These are phyloP conservation scores for Forsythia viridissima DNA, from an alignment of 257 asterid genomes.

Conservation along the genomic window DNA sequence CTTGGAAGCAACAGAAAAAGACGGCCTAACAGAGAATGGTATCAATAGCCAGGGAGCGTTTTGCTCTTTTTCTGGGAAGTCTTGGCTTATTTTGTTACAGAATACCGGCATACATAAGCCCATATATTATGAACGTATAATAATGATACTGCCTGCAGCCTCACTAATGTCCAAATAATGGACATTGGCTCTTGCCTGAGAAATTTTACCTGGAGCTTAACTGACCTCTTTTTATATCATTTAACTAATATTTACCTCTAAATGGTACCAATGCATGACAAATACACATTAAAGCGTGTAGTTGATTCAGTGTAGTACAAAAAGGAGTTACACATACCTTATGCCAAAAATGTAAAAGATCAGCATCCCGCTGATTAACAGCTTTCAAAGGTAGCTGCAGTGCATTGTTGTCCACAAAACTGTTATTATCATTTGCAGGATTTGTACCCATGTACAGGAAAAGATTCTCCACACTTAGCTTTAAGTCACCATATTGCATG, in stretches of 20 bases:
- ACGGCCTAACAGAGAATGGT: background rate
- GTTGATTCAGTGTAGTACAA: background rate
- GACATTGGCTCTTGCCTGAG: background rate
- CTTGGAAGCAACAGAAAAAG: no score
- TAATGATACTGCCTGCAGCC: background rate
- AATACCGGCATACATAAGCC: background rate
- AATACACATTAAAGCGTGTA: background rate
- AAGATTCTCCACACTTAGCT: slow-evolving; percentile 50
- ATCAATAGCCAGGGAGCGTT: background rate
- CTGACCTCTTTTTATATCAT: background rate
- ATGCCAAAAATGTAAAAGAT: slow-evolving; percentile 86
- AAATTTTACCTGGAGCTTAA: background rate
- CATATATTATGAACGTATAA: background rate
- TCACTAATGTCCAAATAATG: background rate
- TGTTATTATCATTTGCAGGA: slow-evolving; percentile 76
- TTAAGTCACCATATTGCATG: slow-evolving; percentile 83
- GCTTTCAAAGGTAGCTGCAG: slow-evolving; percentile 44
- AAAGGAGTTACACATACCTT: slow-evolving; percentile 47
- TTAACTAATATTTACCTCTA: background rate
- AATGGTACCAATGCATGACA: background rate
- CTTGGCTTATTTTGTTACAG: background rate
- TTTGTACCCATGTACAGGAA: slow-evolving; percentile 68
- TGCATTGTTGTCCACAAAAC: slow-evolving; percentile 56
- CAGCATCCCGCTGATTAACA: slow-evolving; percentile 90
- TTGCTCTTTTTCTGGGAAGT: background rate